These are phyloP conservation scores for Aspergillaceae sp. DNA, from an alignment of 2,329 filamentous ascomycete genomes.

Conservation along the genomic window DNA sequence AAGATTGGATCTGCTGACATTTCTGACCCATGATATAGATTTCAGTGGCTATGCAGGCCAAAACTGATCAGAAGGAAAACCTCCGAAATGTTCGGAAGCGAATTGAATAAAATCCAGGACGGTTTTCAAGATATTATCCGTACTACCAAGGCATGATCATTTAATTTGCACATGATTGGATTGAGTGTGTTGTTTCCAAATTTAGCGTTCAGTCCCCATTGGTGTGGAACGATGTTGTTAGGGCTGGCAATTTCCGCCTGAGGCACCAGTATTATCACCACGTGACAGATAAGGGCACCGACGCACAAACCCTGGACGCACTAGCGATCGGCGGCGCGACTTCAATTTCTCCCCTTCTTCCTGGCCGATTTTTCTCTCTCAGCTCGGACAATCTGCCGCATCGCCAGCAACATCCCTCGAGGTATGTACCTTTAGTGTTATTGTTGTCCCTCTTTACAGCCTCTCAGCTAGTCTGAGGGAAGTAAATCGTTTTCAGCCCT, in stretches of 20 bases:
- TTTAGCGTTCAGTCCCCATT: too few species aligned
- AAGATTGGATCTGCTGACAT: too few species aligned
- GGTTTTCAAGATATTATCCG: too few species aligned
- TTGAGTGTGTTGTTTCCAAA: too few species aligned
- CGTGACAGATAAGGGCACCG: conserved; percentile 23
- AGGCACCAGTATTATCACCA: conserved; percentile 12
- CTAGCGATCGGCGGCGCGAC: conserved; percentile 11
- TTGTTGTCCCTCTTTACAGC: conserved; percentile 16
- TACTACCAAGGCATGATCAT: too few species aligned
- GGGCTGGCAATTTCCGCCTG: conserved; percentile 4
- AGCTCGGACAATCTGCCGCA: conserved; percentile 3
- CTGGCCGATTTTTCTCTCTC: conserved; percentile 3
- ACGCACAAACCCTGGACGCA: conserved; percentile 23
- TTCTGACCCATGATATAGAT: too few species aligned
- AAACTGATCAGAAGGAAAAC: too few species aligned
- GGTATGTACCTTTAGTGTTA: conserved; percentile 29
- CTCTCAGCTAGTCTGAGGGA: conserved; percentile 37
- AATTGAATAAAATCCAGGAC: too few species aligned
- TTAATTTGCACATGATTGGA: too few species aligned
- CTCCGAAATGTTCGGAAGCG: too few species aligned
- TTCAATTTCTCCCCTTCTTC: conserved; percentile 9
- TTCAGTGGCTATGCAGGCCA: too few species aligned
- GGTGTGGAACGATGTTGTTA: too few species aligned
- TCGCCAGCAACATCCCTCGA: conserved; percentile 28
- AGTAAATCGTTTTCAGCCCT: conserved; percentile 27